Percentiles rank a stretch among this genome's conserved stretches.
Conservation (phyloP, 2,329 filamentous ascomycete species). For the Acrocalymma vagum region DNA sequence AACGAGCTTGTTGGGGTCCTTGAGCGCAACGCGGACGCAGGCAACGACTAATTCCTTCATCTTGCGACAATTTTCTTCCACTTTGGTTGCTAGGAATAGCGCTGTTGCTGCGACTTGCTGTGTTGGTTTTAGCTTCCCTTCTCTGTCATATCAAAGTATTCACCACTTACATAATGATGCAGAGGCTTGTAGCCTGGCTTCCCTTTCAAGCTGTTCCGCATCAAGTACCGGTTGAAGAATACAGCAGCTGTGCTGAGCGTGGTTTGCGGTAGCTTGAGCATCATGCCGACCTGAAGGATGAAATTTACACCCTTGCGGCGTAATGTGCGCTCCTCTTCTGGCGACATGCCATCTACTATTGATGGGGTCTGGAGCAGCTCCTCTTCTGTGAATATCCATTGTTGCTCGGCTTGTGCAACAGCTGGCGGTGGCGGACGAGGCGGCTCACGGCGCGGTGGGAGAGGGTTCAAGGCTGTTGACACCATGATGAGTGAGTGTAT, state of each 20-base stretch:
- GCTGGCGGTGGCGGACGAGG: conserved; percentile 52
- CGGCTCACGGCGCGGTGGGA: conserved; percentile 36
- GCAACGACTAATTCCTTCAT: conserved; percentile 94
- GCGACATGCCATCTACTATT: conserved; percentile 80
- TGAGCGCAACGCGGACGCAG: conserved; percentile 93
- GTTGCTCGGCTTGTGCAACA: conserved; percentile 66
- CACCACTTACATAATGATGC: conserved; percentile 77
- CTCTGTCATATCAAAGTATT: background rate
- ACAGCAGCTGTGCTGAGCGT: conserved; percentile 92
- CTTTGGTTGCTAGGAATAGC: conserved; percentile 94
- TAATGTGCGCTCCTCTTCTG: conserved; percentile 79
- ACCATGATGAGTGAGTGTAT: conserved; percentile 33
- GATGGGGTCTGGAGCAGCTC: conserved; percentile 86
- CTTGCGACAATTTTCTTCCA: conserved; percentile 95
- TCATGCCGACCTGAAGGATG: conserved; percentile 91
- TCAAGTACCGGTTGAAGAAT: conserved; percentile 96
- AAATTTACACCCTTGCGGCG: conserved; percentile 96
- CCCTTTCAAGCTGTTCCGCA: conserved; percentile 83
- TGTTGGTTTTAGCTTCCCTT: conserved; percentile 11
- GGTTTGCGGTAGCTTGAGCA: conserved; percentile 90
- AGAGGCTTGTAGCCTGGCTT: conserved; percentile 73
- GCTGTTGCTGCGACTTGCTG: conserved; percentile 86
- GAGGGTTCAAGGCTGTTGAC: conserved; percentile 28
- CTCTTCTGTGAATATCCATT: conserved; percentile 90
- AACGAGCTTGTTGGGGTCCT: conserved; percentile 87